These are phyloP conservation scores for Ceratocystiopsis minuta DNA, from an alignment of 2,329 filamentous ascomycete genomes.

Conservation along the genomic window DNA sequence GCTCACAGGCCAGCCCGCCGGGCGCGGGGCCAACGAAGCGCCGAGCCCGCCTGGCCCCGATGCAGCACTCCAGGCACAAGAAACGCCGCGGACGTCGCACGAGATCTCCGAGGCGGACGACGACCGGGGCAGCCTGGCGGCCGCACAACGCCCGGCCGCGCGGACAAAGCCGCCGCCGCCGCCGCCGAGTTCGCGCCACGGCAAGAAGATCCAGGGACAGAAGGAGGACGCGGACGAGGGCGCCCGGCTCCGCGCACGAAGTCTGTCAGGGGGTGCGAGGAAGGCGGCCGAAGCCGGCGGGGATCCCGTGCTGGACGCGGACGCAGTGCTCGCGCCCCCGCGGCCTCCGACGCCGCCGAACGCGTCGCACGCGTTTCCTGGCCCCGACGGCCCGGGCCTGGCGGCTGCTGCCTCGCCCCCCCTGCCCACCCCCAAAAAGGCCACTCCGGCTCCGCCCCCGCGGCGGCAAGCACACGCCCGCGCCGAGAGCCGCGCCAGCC, in stretches of 20 bases:
- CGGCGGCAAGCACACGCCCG: constrained; percentile 31
- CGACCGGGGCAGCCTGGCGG: constrained; percentile 20
- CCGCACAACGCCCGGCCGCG: neutral
- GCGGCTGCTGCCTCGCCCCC: neutral
- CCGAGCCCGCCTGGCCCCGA: constrained; percentile 23
- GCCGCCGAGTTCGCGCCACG: constrained; percentile 60
- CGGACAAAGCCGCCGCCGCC: constrained; percentile 27
- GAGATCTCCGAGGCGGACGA: constrained; percentile 35
- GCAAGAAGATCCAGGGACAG: constrained; percentile 46
- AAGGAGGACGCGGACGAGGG: constrained; percentile 29
- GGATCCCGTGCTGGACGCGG: constrained; percentile 23
- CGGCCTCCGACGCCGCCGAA: constrained; percentile 24
- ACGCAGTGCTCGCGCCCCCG: constrained; percentile 15
- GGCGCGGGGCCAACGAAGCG: constrained; percentile 12
- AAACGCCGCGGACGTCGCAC: constrained; percentile 40
- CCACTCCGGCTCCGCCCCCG: constrained; percentile 29
- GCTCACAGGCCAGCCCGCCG: constrained; percentile 47
- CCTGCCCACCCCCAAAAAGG: constrained; percentile 3
- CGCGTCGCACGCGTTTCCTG: constrained; percentile 13
- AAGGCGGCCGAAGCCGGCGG: constrained; percentile 25
- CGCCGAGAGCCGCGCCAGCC: constrained; percentile 20
- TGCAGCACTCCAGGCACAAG: constrained; percentile 16
- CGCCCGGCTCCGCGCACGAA: constrained; percentile 26
- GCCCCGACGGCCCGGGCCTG: no score
- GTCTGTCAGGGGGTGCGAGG: constrained; percentile 10